Base-by-base conservation (phyloP, 2,329 filamentous ascomycete species). In the Fusarium sp. region DNA sequence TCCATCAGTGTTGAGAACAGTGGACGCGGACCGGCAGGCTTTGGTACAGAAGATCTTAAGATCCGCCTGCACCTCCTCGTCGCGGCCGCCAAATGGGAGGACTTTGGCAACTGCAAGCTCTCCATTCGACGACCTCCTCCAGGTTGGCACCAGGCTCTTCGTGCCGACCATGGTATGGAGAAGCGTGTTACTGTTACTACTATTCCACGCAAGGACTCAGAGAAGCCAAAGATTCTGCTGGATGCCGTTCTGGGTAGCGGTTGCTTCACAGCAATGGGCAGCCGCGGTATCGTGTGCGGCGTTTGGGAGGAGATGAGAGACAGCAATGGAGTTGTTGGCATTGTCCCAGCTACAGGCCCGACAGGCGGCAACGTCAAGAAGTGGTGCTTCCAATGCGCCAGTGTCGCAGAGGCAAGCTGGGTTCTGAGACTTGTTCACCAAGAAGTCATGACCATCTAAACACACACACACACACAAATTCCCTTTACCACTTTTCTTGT, bases 41-140 rank as follows among this genome's bases (percentile, higher is more conserved):
- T 93, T 59, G 90, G 90, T 56, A 69, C 69, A 8, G 79, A 80
- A 26, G 94, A 96, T 74, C 89, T 95, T 52, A 94, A 94, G 72
- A 92, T 97, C 72, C 87, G 94, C 36, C 86, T 98, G 13, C 97
- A 98, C 77, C 84, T 92, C 49, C 89, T 95, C 50, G 91, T 94
- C 62, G 84, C 87, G 2, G 84, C 88, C 13, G 89, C 89, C 50
- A 95, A 95, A 77, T 99, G 96, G 96, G 90, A 93, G 65, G 94
- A 98, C 77, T 89, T 94, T 82, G 95, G 96, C 69, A 90, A 92
- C 72, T 97, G 94, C 63, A 85, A 89, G 37, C 82, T 99, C 62
- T 93, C 92, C 16, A 93, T 99, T 74, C 89, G 94, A 77, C 88
- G 89, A 18, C 92, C 93, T n/a, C 90, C 84, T 52, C 86, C 80